Base-by-base conservation (phyloP, 2,329 filamentous ascomycete genomes). In the Botrytis porri region DNA sequence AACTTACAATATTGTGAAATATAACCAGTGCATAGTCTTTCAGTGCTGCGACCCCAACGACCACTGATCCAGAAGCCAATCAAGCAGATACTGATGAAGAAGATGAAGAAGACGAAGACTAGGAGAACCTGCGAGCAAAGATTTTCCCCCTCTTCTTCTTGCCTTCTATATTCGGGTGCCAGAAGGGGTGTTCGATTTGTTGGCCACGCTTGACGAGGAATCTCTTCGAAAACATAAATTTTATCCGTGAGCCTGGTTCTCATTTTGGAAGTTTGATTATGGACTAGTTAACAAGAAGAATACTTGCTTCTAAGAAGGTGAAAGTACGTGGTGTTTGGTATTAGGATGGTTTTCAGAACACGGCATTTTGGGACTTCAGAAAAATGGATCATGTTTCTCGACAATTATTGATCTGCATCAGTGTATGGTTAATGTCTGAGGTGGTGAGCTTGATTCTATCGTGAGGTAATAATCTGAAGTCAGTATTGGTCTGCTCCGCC, bases 1-100 rank as follows among this genome's bases (percentile, higher is more conserved):
- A 35, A 57, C 69, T 12, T 65, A 71, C 45, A 71, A 54, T 65
- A 71, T 32, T 64, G 43, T 5, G 69, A 64, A 22, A 65, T 7
- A 71, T 71, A n/a, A 9, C 22, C 45, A 10, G 35, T 14, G 32
- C 60, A 71, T 51, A 39, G 43, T 39, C 20, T 14, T 35, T 57
- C 35, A 25, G 32, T 16, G 29, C n/a, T 32, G 7, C n/a, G n/a
- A 64, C n/a, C 10, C 43, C 60, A 57, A 41, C 41, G 69, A 1
- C 35, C 60, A 66, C 35, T 32, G 20, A 64, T 41, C 60, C n/a
- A 57, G 39, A 54, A 57, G 7, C 35, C 60, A 20, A 57, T 54
- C 5, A 65, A 41, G n/a, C 69, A 71, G 37, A 65, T 64, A 43
- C 45, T 35, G 12, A 65, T 32, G n/a, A 65, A 65, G 9, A 64